These are phyloP conservation scores for Syzygium aqueum DNA, from an alignment of 345 rosid genomes.

Conservation along the genomic window DNA sequence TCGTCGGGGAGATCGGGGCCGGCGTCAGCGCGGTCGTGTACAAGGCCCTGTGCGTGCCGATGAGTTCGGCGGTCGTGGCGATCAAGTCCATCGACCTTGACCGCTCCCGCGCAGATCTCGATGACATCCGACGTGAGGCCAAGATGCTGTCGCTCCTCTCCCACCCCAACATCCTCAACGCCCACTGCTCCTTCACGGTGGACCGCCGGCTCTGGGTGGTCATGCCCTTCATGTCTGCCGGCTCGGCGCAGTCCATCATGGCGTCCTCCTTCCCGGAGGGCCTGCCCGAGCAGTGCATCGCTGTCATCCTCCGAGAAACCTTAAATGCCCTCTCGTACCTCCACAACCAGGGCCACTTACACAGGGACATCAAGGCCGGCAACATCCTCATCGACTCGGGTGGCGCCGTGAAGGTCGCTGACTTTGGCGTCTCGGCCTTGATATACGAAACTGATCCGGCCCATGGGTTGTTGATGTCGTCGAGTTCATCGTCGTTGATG, in stretches of 20 bases:
- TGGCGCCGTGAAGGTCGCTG: slow-evolving; percentile 72
- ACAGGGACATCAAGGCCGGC: slow-evolving; percentile 75
- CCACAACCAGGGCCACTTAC: slow-evolving; percentile 72
- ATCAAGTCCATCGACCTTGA: slow-evolving; percentile 84
- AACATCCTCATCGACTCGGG: slow-evolving; percentile 62
- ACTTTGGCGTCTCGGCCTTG: slow-evolving; percentile 83
- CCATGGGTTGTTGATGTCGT: background rate
- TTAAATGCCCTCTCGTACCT: slow-evolving; percentile 61
- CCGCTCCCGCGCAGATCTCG: slow-evolving; percentile 51
- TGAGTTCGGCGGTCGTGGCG: slow-evolving; percentile 52
- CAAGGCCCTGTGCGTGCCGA: slow-evolving; percentile 64
- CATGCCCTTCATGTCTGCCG: slow-evolving; percentile 92
- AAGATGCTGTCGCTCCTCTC: slow-evolving; percentile 77
- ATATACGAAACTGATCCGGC: slow-evolving; percentile 40
- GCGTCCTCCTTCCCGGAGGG: slow-evolving; percentile 60
- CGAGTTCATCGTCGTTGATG: slow-evolving; percentile 30
- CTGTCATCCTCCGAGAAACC: slow-evolving; percentile 57
- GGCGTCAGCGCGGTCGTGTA: slow-evolving; percentile 74
- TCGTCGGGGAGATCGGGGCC: slow-evolving; percentile 56
- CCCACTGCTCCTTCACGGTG: slow-evolving; percentile 77
- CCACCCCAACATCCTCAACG: slow-evolving; percentile 71
- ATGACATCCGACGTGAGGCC: slow-evolving; percentile 56
- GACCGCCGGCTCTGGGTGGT: slow-evolving; percentile 81
- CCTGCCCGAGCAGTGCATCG: slow-evolving; percentile 65
- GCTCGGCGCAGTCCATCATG: slow-evolving; percentile 76